Conservation (phyloP, 495 filamentous ascomycete genomes). For the Penicillium soppii region DNA sequence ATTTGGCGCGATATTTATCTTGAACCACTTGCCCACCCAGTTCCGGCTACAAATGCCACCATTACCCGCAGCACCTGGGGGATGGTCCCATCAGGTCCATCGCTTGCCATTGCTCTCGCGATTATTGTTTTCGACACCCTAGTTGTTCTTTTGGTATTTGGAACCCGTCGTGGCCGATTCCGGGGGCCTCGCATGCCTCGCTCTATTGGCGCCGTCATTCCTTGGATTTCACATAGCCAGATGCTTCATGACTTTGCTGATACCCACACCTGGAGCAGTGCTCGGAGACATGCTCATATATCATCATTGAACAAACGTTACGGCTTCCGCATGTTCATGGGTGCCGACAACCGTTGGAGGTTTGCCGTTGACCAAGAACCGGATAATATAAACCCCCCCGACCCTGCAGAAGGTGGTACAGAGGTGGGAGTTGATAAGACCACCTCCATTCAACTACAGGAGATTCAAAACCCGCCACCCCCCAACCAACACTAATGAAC, state of each 20-base stretch:
- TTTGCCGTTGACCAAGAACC: conserved; percentile 41
- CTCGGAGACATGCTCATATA: conserved; percentile 31
- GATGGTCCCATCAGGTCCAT: conserved; percentile 36
- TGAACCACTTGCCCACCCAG: conserved; percentile 19
- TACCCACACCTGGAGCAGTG: conserved; percentile 35
- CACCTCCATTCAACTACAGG: conserved; percentile 17
- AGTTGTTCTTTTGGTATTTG: conserved; percentile 39
- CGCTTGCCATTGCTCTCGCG: conserved; percentile 29
- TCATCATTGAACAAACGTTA: conserved; percentile 34
- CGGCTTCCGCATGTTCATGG: conserved; percentile 36
- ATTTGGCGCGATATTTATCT: conserved; percentile 41
- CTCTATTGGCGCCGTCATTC: conserved; percentile 39
- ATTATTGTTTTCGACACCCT: conserved; percentile 40
- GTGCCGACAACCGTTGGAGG: conserved; percentile 32
- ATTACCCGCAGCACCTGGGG: conserved; percentile 35
- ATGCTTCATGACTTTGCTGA: conserved; percentile 38
- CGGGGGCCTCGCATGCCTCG: conserved; percentile 39
- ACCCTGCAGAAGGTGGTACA: background rate
- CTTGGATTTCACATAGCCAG: conserved; percentile 41
- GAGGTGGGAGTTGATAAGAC: conserved; percentile 14
- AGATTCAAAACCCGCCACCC: conserved; percentile 5
- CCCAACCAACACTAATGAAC: background rate
- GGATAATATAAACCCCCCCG: conserved; percentile 1
- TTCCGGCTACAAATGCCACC: conserved; percentile 26
- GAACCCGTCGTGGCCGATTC: conserved; percentile 39